phyloP scores from a whole-genome alignment of 257 asterid species.

The Leptodermis oblonga region DNA sequence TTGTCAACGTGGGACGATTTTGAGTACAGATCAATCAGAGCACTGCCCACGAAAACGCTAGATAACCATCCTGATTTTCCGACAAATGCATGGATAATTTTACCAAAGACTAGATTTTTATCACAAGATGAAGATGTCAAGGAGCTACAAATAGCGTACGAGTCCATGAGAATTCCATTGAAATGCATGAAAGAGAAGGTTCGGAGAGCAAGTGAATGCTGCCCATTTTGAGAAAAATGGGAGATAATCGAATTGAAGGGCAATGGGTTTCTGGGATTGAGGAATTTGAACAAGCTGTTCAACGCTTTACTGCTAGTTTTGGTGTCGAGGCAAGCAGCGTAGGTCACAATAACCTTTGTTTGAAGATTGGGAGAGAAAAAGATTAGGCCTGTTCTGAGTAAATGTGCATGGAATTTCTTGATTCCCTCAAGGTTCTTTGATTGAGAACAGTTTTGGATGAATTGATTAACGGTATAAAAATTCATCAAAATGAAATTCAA shows the following conservation, averaged over 20 bases:
- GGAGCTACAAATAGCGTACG: conserved; percentile 35
- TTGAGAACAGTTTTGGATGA: conserved; percentile 44
- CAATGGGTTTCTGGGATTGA: conserved; percentile 47
- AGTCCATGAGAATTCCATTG: conserved; percentile 50
- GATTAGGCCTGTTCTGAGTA: conserved; percentile 45
- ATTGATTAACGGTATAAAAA: conserved; percentile 34
- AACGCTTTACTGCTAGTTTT: conserved; percentile 22
- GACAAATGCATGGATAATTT: conserved; percentile 45
- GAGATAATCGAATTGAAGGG: conserved; percentile 71
- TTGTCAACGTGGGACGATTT: conserved; percentile 28
- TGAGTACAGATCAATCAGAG: conserved; percentile 51
- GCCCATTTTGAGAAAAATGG: conserved; percentile 57
- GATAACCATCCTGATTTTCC: conserved; percentile 33
- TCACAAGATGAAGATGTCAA: conserved; percentile 15
- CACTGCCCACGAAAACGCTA: conserved; percentile 79
- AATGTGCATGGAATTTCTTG: conserved; percentile 41
- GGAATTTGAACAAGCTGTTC: conserved; percentile 44
- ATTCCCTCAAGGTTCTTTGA: conserved; percentile 45
- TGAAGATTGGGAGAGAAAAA: conserved; percentile 59
- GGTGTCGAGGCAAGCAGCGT: conserved; percentile 24
- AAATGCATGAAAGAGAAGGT: conserved; percentile 63
- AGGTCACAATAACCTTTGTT: conserved; percentile 44
- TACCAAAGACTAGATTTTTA: conserved; percentile 30
- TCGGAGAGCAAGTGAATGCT: conserved; percentile 42
- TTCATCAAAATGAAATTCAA: conserved; percentile 20